Conservation (phyloP, 768 basidiomycete genomes). For the Kwoniella sp. region DNA sequence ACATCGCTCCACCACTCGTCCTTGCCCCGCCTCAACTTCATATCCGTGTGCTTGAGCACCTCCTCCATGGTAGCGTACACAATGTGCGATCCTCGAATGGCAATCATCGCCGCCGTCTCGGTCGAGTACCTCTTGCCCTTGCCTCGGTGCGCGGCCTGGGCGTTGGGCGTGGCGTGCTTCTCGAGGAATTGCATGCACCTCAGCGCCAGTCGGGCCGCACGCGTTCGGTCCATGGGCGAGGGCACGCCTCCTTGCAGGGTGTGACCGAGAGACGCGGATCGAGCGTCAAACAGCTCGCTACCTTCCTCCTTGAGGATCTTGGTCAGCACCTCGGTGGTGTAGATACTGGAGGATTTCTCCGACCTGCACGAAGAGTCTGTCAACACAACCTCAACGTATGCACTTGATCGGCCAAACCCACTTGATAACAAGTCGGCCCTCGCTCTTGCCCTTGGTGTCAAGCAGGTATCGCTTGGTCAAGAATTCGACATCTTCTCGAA, state of each 20-base stretch:
- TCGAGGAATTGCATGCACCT: slow-evolving; percentile 95
- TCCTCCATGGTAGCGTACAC: slow-evolving; percentile 78
- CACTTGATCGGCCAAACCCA: slow-evolving; percentile 50
- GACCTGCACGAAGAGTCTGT: slow-evolving; percentile 56
- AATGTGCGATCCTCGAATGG: slow-evolving; percentile 75
- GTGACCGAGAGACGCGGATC: slow-evolving; percentile 93
- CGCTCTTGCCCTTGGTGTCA: slow-evolving; percentile 81
- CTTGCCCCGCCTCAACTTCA: slow-evolving; percentile 79
- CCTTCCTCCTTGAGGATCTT: slow-evolving; percentile 96
- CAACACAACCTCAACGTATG: background rate
- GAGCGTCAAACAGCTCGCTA: slow-evolving; percentile 82
- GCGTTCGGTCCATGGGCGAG: slow-evolving; percentile 87
- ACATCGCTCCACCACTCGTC: slow-evolving; percentile 70
- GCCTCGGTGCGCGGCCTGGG: slow-evolving; percentile 54
- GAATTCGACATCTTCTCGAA: slow-evolving; percentile 81
- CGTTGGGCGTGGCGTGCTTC: slow-evolving; percentile 60
- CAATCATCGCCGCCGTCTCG: slow-evolving; percentile 72
- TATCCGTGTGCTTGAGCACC: slow-evolving; percentile 81
- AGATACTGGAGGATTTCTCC: slow-evolving; percentile 79
- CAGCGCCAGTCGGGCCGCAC: slow-evolving; percentile 81
- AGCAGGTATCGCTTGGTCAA: slow-evolving; percentile 77
- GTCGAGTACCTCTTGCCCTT: slow-evolving; percentile 15
- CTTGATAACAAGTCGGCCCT: slow-evolving; percentile 91
- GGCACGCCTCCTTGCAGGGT: slow-evolving; percentile 94
- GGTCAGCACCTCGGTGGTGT: slow-evolving; percentile 84